Evolutionary conservation across 1,139 yeast genomes (phyloP), one percentile per base, ranked within the genome.

Genomic region (Magnusiomyces sp.): DNA sequence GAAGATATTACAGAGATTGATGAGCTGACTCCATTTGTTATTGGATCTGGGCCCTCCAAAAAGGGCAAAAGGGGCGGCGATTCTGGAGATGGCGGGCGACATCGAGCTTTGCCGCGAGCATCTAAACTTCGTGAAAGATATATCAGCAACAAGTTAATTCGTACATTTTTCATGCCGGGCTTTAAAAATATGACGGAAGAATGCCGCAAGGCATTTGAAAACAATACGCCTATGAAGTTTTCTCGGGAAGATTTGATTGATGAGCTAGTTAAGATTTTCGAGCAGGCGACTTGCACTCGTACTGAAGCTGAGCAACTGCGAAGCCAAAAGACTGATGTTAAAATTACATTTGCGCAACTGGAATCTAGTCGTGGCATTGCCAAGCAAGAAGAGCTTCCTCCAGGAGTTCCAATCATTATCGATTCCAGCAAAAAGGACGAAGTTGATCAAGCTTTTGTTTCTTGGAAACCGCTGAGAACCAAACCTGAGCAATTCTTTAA

Each of bases 401-500:
- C 41, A 20, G 47, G 45, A 14, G 49, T 51, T 17, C 40, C 48
- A 17, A n/a, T 51, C 41, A 45, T 51, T 27, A 49, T 51, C 48
- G 50, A 47, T 23, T 48, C 48, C 19, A 43, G 45, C 11, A 51
- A 52, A 36, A 52, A 48, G 34, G 34, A 31, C 3, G 51, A 52
- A 14, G 40, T 52, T 38, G 49, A 52, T 16, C 40, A 45, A 13
- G 44, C 49, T 3, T 49, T 58, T 32, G 45, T 51, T 23, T 48
- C 48, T 17, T 59, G 62, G 62, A 52, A 46, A 7, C 57, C 59
- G 5, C 31, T 46, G 7, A 50, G 55, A 20, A 53, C 57, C 16
- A 51, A 55, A 23, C 54, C 55, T 1, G 61, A 59, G 34, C 51
- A 57, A 20, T 59, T 59, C 44, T 59, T 59, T 45, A 55, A 60